Evolutionary conservation across 1,139 yeast species (phyloP).

Genomic region (Hyphopichia burtonii): DNA sequence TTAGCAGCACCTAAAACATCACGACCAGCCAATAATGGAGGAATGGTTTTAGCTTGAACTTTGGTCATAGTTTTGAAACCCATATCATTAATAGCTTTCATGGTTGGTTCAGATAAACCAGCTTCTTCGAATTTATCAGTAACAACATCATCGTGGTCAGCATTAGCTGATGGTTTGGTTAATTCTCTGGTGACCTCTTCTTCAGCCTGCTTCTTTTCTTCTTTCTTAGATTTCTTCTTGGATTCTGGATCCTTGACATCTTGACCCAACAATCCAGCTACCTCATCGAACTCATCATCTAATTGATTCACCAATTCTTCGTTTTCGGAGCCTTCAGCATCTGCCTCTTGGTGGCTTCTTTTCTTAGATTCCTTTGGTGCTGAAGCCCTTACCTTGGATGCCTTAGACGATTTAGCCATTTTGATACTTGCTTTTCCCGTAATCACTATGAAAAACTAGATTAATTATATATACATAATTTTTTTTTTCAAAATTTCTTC

Average conservation of each 20-base stretch:
- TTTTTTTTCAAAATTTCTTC: slow-evolving; percentile 3
- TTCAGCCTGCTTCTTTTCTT: slow-evolving; percentile 16
- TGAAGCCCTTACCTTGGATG: slow-evolving; percentile 5
- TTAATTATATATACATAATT: not conserved
- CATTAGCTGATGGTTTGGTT: slow-evolving; percentile 26
- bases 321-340: slow-evolving; percentile 28
- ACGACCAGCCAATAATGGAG: slow-evolving; percentile 91
- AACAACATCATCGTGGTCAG: slow-evolving; percentile 32
- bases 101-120: slow-evolving; percentile 75
- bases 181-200: slow-evolving; percentile 18
- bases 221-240: slow-evolving; percentile 19
- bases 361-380: slow-evolving; percentile 10
- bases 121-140: slow-evolving; percentile 47
- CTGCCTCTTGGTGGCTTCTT: slow-evolving; percentile 18
- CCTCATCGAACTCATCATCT: slow-evolving; percentile 56
- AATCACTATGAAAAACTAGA: not conserved
- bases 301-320: slow-evolving; percentile 48
- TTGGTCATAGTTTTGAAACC: slow-evolving; percentile 89
- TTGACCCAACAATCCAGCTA: slow-evolving; percentile 51
- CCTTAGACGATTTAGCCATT: slow-evolving; percentile 11
- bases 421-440: slow-evolving; percentile 5
- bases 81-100: slow-evolving; percentile 78
- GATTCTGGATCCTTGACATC: slow-evolving; percentile 42
- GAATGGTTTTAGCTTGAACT: slow-evolving; percentile 92
- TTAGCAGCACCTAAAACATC: slow-evolving; percentile 98